Evolutionary conservation across 169 alveolate genomes (phyloP), one percentile per base, ranked within the genome.

Genomic region (Perkinsus olseni): DNA sequence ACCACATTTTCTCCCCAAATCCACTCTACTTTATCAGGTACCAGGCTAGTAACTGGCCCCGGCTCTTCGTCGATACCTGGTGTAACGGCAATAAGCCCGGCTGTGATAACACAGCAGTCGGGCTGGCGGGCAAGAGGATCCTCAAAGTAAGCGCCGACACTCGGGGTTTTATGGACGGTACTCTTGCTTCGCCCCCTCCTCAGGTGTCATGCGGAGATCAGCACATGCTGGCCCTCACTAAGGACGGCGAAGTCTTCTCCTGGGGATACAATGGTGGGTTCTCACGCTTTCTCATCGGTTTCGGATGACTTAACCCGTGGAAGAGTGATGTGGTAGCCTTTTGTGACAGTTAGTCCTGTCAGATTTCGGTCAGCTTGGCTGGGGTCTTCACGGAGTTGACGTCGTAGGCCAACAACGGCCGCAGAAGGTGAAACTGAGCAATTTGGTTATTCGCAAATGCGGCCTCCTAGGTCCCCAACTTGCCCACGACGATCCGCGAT

Each of bases 261-360:
- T 95, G 96, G 96, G 96, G 96, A 34, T 93, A 94, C 92, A 95
- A 95, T 91, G 96, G 82, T 62, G 82, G 17, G 82, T 4, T 28
- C 31, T 6, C 50, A 6, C 11, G 50, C 21, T 40, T 40, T 11
- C 3, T 40, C 50, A 40, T 40, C 11, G 3, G 21, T 11, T 40
- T 40, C 21, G 21, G 11, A 40, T 40, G 11, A 40, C 21, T 6
- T n/a, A n/a, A n/a, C n/a, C n/a, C n/a, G n/a, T n/a, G n/a, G n/a
- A n/a, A n/a, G n/a, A n/a, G n/a, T n/a, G n/a, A n/a, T n/a, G n/a
- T n/a, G n/a, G n/a, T n/a, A n/a, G n/a, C n/a, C n/a, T n/a, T n/a
- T n/a, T n/a, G n/a, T n/a, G n/a, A n/a, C n/a, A n/a, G n/a, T n/a
- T 45, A 45, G 17, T 45, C 17, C 17, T 45, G 6, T 62, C 82